Base-by-base conservation (phyloP, 495 filamentous ascomycete genomes). In the Amphirosellinia nigrospora region DNA sequence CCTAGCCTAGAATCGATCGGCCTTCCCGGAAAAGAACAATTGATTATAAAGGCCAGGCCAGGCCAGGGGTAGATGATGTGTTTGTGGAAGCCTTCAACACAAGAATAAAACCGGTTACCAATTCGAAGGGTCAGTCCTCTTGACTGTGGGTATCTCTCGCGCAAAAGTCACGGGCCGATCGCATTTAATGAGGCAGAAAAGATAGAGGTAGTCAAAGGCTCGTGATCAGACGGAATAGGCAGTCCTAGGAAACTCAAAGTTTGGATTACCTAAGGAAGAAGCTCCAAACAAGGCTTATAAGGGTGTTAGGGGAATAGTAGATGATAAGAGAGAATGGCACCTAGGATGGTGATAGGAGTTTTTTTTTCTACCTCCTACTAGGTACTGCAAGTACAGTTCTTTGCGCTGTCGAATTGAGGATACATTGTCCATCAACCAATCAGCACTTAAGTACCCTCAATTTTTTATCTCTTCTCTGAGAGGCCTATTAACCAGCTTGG, bases 151-250 rank as follows among this genome's bases (percentile, higher is more conserved):
- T 48, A 38, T 64, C 30, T 50, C n/a, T 30, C 46, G 34, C 64
- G 64, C 48, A 43, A 34, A n/a, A 39, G 36, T 56, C 34, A 52
- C 34, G 26, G 45, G 45, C 10, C 15, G 34, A 34, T 43, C 30
- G 63, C 30, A 41, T 39, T 48, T n/a, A 39, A 19, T 3, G 36
- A 60, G 28, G 58, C 36, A 39, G 36, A 16, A 28, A 21, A 5
- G 48, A 16, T 30, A 41, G 23, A 21, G 38, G 64, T 36, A 28
- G 56, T 68, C 30, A 70, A 74, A 60, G 66, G 69, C 71, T 73
- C 71, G 66, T 59, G 66, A 68, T 48, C 46, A 41, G 4, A 16
- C 43, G 58, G 23, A n/a, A 30, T 34, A 58, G 64, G 45, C 7
- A 10, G 26, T 21, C n/a, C 32, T 59, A 26, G 52, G 39, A 26